Evolutionary conservation across 2,329 filamentous ascomycete species (phyloP), one percentile per base, ranked within the genome.

Genomic region (Volutella citrinella): DNA sequence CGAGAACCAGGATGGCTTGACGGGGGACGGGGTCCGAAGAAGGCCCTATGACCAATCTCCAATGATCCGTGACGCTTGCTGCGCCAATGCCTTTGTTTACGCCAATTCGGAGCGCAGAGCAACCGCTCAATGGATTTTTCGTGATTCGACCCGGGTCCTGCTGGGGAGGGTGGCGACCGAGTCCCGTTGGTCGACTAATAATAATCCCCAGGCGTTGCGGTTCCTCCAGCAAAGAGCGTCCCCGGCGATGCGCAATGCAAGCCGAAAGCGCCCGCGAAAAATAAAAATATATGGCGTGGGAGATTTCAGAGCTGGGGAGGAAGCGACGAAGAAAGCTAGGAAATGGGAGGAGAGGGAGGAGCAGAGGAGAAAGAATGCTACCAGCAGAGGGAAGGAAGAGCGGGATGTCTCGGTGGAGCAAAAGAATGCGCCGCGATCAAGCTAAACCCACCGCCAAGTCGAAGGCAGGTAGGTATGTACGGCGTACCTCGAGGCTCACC

Each of bases 331-430:
- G 29, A 19, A 38, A 33, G 27, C 13, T 31, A 26, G 22, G 40
- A 30, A 20, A 34, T 34, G 23, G 21, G 28, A 29, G 25, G 34
- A 30, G 26, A 32, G 21, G 24, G 32, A 32, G n/a, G 27, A 36
- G 32, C 30, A 19, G 18, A 15, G 37, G 36, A 35, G 24, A 43
- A 40, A 61, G 38, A 44, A 35, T 24, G 30, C 19, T 29, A 28
- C 29, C 20, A 27, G 34, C 32, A 25, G 27, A 38, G 21, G 29
- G 31, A 32, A 27, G 37, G 36, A 38, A 31, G 31, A 31, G 25
- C 24, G 30, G 27, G 23, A 30, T 27, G 32, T 32, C 20, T 21
- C 30, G 24, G 32, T 34, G 27, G 29, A 35, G 32, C 15, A 21
- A 36, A 21, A 26, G 36, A 36, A 21, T 31, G 33, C 29, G 32